These are phyloP conservation scores for Schizophyllum amplum DNA, from an alignment of 1,284 basidiomycete genomes.

Conservation along the genomic window DNA sequence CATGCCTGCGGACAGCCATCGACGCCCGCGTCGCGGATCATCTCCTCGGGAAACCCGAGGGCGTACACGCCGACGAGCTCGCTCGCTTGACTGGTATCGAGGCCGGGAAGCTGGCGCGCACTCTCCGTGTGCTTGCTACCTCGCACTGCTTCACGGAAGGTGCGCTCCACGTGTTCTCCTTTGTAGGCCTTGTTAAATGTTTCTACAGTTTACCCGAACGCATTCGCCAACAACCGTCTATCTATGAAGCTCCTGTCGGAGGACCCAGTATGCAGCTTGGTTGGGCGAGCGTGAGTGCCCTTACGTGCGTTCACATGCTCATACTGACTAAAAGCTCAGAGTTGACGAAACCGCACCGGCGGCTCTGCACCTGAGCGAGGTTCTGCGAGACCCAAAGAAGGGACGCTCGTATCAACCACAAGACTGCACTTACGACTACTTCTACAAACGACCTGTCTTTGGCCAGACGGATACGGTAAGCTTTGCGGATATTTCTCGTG, in stretches of 20 bases:
- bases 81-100: constrained; percentile 18
- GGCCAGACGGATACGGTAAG: neutral
- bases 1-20: constrained; percentile 14
- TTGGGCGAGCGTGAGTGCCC: constrained; percentile 1
- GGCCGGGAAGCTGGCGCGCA: constrained; percentile 23
- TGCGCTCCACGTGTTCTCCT: constrained; percentile 6
- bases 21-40: constrained; percentile 24
- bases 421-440: neutral
- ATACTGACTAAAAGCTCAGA: neutral
- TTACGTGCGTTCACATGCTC: neutral
- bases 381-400: constrained; percentile 8
- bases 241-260: constrained; percentile 13
- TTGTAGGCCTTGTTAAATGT: neutral
- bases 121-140: constrained; percentile 27
- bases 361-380: neutral
- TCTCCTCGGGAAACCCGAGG: constrained; percentile 20
- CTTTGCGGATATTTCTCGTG: neutral
- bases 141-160: constrained; percentile 32
- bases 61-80: constrained; percentile 23
- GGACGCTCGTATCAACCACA: neutral
- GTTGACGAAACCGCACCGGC: neutral
- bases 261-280: constrained; percentile 12
- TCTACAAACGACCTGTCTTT: neutral
- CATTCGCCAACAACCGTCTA: constrained; percentile 15
- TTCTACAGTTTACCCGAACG: constrained; percentile 13